Conservation (phyloP, 2,329 filamentous ascomycete genomes). For the Elsinoe australis region DNA sequence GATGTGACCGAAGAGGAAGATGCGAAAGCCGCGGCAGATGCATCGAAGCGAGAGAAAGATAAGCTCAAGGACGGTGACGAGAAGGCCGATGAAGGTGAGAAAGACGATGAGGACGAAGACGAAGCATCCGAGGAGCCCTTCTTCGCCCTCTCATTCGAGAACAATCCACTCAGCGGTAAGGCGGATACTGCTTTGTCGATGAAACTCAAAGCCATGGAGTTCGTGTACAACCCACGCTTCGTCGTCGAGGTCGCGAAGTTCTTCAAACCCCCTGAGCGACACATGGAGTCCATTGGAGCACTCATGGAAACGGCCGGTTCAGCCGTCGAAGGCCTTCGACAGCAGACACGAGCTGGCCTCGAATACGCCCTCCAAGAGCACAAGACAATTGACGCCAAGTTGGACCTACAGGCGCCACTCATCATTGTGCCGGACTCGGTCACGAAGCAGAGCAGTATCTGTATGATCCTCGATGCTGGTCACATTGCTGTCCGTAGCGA, state of each 20-base stretch:
- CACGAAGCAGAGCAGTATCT: conserved; percentile 69
- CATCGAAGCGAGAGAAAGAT: conserved; percentile 28
- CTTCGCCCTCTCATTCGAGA: conserved; percentile 86
- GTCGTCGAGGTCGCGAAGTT: conserved; percentile 87
- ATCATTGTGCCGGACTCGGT: conserved; percentile 96
- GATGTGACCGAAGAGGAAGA: conserved; percentile 44
- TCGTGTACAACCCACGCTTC: conserved; percentile 95
- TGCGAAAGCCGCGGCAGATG: conserved; percentile 36
- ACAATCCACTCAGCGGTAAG: conserved; percentile 86
- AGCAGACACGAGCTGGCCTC: conserved; percentile 90
- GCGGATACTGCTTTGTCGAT: conserved; percentile 85
- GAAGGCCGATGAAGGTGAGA: conserved; percentile 31
- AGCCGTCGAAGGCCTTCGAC: conserved; percentile 86
- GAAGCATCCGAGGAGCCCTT: conserved; percentile 63
- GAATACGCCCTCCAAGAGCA: conserved; percentile 96
- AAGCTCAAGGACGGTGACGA: conserved; percentile 34
- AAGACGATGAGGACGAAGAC: conserved; percentile 38
- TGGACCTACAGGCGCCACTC: conserved; percentile 90
- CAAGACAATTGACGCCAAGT: conserved; percentile 92
- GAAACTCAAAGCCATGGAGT: conserved; percentile 89
- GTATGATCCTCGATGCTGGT: conserved; percentile 90
- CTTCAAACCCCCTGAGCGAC: conserved; percentile 89
- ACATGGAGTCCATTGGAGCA: conserved; percentile 97
- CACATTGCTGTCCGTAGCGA: conserved; percentile 93
- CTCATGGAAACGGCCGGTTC: conserved; percentile 93